A percentile compares a stretch with the other conserved stretches of the same genome.
phyloP scores from a whole-genome alignment of 139 green algal species.

The Chlamydomonas incerta region DNA sequence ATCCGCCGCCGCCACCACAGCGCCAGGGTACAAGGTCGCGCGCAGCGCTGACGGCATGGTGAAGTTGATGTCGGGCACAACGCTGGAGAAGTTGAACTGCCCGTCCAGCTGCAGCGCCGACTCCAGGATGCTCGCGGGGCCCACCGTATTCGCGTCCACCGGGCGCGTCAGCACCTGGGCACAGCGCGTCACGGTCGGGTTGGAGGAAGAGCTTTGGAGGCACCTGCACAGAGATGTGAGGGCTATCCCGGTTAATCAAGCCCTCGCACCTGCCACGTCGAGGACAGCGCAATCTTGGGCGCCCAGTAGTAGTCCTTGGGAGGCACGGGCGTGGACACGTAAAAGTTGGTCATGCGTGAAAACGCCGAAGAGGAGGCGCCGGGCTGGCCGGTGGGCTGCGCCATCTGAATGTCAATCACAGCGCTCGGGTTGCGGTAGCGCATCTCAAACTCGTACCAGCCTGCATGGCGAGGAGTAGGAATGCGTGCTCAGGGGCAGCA shows the following conservation, averaged over 20 bases:
- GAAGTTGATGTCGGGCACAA: neutral
- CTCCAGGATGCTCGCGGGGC: neutral
- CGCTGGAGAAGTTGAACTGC: neutral
- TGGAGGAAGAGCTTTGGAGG: too few relatives aligned
- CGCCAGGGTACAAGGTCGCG: neutral
- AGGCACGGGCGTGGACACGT: neutral
- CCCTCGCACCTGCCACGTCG: neutral
- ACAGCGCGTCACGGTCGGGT: too few relatives aligned
- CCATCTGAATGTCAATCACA: neutral
- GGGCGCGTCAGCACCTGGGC: constrained; percentile 12
- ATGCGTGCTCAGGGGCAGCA: too few relatives aligned
- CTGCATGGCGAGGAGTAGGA: neutral
- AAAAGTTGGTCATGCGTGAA: neutral
- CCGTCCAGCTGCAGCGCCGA: neutral
- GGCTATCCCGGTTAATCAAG: too few relatives aligned
- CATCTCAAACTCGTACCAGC: constrained; percentile 28
- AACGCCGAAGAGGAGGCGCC: neutral
- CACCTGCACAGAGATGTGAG: too few relatives aligned
- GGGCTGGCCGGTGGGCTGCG: neutral
- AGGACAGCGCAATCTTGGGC: constrained; percentile 8
- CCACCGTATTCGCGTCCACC: neutral
- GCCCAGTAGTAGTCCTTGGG: neutral
- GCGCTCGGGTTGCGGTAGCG: neutral
- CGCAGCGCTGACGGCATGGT: neutral
- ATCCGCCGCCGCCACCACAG: neutral